phyloP scores from a whole-genome alignment of 169 alveolate genomes.

The Eimeria acervulina region DNA sequence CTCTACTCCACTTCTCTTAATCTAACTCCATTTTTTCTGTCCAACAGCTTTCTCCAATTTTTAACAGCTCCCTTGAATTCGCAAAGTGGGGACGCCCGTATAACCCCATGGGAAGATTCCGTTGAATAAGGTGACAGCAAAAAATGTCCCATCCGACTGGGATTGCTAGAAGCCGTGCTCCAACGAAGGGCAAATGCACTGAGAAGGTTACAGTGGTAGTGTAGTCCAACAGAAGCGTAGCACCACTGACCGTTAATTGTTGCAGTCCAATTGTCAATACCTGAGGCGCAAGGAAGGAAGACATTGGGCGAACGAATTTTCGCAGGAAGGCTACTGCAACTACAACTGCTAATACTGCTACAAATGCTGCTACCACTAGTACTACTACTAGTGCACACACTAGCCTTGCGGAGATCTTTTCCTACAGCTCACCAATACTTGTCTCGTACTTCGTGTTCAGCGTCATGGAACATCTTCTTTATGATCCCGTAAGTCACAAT shows the following conservation, averaged over 20 bases:
- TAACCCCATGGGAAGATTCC: not conserved
- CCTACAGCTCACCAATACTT: slow-evolving; percentile 84
- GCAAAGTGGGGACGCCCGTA: not conserved
- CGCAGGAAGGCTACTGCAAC: not conserved
- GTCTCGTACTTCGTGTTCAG: slow-evolving; percentile 80
- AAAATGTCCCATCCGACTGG: not conserved
- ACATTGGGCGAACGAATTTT: not conserved
- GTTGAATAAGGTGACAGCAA: not conserved
- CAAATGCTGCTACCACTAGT: no score
- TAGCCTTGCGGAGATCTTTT: not conserved
- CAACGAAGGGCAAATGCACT: not conserved
- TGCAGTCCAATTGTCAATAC: not conserved
- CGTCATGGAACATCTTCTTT: slow-evolving; percentile 83
- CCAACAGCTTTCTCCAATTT: not conserved
- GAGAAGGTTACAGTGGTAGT: not conserved
- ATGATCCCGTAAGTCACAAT: slow-evolving; percentile 73
- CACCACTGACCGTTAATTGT: not conserved
- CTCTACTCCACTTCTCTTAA: not conserved
- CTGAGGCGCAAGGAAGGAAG: not conserved
- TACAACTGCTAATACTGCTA: not conserved
- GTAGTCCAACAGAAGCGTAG: not conserved
- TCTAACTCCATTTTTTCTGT: slow-evolving; percentile 19
- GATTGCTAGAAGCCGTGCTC: not conserved
- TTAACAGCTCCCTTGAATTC: not conserved
- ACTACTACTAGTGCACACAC: not conserved